These are phyloP conservation scores for Rhododendron mucronatum DNA, from an alignment of 148 eudicot species.

Conservation along the genomic window DNA sequence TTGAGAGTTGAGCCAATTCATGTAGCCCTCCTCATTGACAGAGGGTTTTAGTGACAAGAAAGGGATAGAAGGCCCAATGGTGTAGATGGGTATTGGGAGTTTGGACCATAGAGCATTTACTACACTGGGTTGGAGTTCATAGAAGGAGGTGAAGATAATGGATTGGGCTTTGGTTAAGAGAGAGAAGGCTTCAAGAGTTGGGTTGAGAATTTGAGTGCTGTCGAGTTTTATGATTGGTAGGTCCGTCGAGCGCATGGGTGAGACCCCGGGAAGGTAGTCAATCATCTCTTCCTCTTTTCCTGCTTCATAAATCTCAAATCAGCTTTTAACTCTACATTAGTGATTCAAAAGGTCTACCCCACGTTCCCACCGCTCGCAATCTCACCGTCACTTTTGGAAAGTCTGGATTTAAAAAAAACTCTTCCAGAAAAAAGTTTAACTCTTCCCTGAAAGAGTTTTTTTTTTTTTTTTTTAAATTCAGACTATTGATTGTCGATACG, in stretches of 20 bases:
- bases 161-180: not conserved
- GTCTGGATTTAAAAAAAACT: no score
- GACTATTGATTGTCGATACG: no score
- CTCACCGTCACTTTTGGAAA: no score
- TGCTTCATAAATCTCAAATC: not conserved
- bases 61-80: constrained; percentile 9
- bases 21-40: not conserved
- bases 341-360: no score
- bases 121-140: constrained; percentile 7
- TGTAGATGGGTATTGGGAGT: not conserved
- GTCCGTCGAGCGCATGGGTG: constrained; percentile 3
- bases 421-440: no score
- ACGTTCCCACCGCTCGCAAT: no score
- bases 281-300: constrained; percentile 5
- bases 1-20: constrained; percentile 6
- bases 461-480: no score
- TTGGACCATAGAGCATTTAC: not conserved
- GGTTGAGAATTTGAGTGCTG: not conserved
- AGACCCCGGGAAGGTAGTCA: constrained; percentile 19
- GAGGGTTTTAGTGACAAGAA: not conserved
- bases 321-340: no score
- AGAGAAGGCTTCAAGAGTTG: not conserved
- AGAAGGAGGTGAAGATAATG: constrained; percentile 11
- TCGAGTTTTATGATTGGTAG: not conserved
- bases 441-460: no score